phyloP scores from a whole-genome alignment of 2,329 filamentous ascomycete species.

The Cordyceps farinosa region DNA sequence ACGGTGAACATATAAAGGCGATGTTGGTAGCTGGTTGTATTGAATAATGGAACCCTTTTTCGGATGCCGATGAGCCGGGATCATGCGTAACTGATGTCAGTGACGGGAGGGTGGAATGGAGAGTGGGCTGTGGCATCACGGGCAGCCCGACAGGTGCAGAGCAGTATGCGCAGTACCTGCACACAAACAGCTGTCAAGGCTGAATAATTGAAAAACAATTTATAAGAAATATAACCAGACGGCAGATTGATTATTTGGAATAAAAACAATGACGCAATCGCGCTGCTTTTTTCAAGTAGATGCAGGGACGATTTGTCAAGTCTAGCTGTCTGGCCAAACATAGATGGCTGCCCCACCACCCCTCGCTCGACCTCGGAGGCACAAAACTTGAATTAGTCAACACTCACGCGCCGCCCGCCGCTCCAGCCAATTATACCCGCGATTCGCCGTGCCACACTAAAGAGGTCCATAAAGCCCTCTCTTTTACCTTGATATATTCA shows the following conservation, averaged over 20 bases:
- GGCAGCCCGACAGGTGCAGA: not conserved
- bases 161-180: not conserved
- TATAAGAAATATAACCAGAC: not conserved
- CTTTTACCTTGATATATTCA: not conserved
- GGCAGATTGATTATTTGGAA: not conserved
- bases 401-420: constrained; percentile 9
- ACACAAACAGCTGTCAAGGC: not conserved
- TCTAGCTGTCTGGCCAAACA: not conserved
- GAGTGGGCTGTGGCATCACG: not conserved
- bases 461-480: constrained; percentile 14
- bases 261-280: not conserved
- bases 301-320: constrained; percentile 3
- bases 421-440: not conserved
- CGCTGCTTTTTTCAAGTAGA: not conserved
- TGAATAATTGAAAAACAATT: not conserved
- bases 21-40: not conserved
- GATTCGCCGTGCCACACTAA: constrained; percentile 10
- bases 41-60: not conserved
- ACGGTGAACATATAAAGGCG: not conserved
- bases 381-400: constrained; percentile 16
- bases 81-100: not conserved
- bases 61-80: not conserved
- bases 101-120: no score
- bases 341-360: constrained; percentile 9
- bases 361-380: constrained; percentile 13